Evolutionary conservation across 176 grass and related monocot species (phyloP).

Genomic region (Echinochloa phyllopogon): DNA sequence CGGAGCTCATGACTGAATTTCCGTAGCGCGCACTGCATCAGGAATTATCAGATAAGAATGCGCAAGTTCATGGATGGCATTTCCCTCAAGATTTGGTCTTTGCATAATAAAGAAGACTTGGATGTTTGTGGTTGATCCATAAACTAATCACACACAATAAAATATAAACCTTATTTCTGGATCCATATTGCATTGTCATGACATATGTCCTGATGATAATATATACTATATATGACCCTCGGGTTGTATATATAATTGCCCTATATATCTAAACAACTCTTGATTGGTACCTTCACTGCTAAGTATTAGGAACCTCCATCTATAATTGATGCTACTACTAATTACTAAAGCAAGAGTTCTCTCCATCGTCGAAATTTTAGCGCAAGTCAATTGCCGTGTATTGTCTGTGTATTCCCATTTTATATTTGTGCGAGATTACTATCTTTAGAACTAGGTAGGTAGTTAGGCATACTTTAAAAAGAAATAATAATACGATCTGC

Average conservation of each 20-base stretch:
- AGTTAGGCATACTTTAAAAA: neutral
- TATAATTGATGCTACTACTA: neutral
- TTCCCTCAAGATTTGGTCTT: slow-evolving; percentile 38
- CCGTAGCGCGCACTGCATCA: slow-evolving; percentile 20
- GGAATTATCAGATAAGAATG: slow-evolving; percentile 14
- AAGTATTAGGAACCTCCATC: neutral
- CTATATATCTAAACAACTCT: neutral
- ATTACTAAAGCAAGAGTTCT: neutral
- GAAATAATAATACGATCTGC: neutral
- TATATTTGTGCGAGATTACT: neutral
- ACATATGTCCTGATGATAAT: neutral
- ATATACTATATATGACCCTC: neutral
- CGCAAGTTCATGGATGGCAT: neutral
- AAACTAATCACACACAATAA: slow-evolving; percentile 7
- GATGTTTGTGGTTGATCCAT: neutral
- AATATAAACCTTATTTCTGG: neutral
- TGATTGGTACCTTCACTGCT: neutral
- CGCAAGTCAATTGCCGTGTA: neutral
- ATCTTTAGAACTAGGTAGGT: neutral
- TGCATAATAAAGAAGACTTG: neutral
- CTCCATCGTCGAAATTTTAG: neutral
- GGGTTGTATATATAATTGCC: neutral
- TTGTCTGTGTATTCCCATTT: neutral
- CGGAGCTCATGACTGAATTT: slow-evolving; percentile 5
- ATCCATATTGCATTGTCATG: neutral